Evolutionary conservation across 768 basidiomycete genomes (phyloP).

Genomic region (Daedaleopsis nitida): DNA sequence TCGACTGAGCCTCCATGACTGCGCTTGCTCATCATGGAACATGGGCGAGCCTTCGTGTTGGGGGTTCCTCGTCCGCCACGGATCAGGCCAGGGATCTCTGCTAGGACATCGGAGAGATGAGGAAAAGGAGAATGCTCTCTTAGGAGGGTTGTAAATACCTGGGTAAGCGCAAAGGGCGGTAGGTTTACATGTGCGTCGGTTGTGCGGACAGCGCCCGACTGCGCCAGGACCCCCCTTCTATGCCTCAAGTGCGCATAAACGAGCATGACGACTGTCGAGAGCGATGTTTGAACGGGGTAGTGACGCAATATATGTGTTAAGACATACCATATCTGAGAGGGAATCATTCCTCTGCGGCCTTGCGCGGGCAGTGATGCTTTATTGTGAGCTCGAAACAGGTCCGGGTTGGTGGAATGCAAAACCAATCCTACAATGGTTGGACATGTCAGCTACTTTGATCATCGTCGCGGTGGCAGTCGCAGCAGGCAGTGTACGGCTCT

Average conservation of each 20-base stretch:
- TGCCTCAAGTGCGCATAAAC: neutral
- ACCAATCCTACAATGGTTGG: too few species aligned
- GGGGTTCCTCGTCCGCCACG: neutral
- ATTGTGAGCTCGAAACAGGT: neutral
- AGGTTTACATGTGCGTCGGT: neutral
- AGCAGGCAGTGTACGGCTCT: too few species aligned
- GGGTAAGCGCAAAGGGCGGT: neutral
- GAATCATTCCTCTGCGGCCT: too few species aligned
- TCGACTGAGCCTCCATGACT: neutral
- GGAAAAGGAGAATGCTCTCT: neutral
- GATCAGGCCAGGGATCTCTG: neutral
- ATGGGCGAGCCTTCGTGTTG: neutral
- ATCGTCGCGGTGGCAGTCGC: too few species aligned
- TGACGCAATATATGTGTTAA: neutral
- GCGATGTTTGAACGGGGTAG: neutral
- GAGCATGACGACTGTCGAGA: neutral
- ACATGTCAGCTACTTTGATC: too few species aligned
- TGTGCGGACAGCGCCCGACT: neutral
- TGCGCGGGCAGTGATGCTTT: neutral
- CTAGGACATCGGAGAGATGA: neutral
- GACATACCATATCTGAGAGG: neutral
- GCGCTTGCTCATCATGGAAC: neutral
- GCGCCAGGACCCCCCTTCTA: neutral
- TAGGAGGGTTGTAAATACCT: neutral
- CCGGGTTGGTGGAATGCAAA: too few species aligned